Evolutionary conservation across 1,284 basidiomycete species (phyloP), one percentile per base, ranked within the genome.

Genomic region (Ustilago hordei): DNA sequence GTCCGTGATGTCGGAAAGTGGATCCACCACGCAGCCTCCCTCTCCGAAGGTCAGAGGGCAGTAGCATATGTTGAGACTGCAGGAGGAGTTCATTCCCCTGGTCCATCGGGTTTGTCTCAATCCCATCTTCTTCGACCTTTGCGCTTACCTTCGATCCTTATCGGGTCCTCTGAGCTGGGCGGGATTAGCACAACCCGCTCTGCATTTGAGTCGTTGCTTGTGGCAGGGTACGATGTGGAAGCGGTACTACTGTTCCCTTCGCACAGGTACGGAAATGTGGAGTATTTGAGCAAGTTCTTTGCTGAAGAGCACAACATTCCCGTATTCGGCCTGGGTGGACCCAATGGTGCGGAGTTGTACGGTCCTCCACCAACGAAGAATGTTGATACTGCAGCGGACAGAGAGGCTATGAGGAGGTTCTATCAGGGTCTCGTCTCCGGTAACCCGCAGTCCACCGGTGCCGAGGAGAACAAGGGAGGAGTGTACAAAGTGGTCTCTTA

Each of bases 171-270:
- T 0, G 91, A 91, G 65, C 91, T 99, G 2, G 96, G 96, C 17
- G 96, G 96, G 1, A 98, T 98, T 72, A 96, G 94, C 17, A 93
- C 95, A 0, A 98, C 96, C 0, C 91, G 98, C 64, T 91, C 95
- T 0, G 91, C 96, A 0, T 98, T 95, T 87, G 96, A 99, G 85
- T 93, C 94, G 13, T 90, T 98, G 11, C 84, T 91, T 4, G 87
- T 98, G n/a, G 91, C 95, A 8, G 96, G 96, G 11, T 98, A 95
- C 87, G 91, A 91, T 55, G 89, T 99, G 74, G 93, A 95, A 60
- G 90, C 93, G 13, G 90, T 98, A n/a, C 85, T 98, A 15, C 89
- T 97, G 70, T 94, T 98, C 95, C 75, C 81, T 1, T 76, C 71
- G 94, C 86, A 90, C 90, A 55, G 64, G 11, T 81, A 78, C 52